These are phyloP conservation scores for Globisporangium paroecandrum DNA, from an alignment of 352 stramenopile species.

Conservation along the genomic window DNA sequence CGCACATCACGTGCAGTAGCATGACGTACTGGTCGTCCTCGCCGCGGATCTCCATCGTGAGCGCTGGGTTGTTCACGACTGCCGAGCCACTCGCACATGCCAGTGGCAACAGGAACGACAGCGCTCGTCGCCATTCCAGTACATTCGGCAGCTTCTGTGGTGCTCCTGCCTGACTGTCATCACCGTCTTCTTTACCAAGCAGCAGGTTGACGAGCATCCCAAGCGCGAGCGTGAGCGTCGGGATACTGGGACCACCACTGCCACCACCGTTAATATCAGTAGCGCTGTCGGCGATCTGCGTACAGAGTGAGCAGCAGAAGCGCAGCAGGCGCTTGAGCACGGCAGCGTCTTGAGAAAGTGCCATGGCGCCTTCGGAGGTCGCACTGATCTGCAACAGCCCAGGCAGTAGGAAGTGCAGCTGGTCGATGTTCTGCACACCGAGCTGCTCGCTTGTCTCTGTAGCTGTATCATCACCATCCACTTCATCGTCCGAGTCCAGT, in stretches of 20 bases:
- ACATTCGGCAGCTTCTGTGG: slow-evolving; percentile 40
- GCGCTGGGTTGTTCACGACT: slow-evolving; percentile 41
- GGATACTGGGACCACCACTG: slow-evolving; percentile 25
- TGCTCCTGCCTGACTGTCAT: slow-evolving; percentile 7
- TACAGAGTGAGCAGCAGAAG: slow-evolving; percentile 73
- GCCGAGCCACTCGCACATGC: slow-evolving; percentile 59
- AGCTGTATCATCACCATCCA: slow-evolving; percentile 25
- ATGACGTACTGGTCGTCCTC: slow-evolving; percentile 81
- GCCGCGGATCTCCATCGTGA: slow-evolving; percentile 46
- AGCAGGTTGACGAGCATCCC: slow-evolving; percentile 80
- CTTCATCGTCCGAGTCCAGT: slow-evolving; percentile 68
- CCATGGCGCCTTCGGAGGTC: slow-evolving; percentile 45
- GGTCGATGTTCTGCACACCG: slow-evolving; percentile 50
- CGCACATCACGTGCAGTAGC: slow-evolving; percentile 67
- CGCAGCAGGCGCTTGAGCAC: slow-evolving; percentile 68
- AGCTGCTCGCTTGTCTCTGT: slow-evolving; percentile 31
- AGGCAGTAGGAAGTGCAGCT: slow-evolving; percentile 80
- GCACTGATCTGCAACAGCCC: slow-evolving; percentile 77
- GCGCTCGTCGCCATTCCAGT: slow-evolving; percentile 63
- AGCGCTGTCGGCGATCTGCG: slow-evolving; percentile 44
- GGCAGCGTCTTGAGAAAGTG: slow-evolving; percentile 53
- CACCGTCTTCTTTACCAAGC: slow-evolving; percentile 44
- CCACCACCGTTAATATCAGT: slow-evolving; percentile 27
- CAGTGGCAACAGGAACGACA: slow-evolving; percentile 73
- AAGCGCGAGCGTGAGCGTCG: slow-evolving; percentile 70